phyloP scores from a whole-genome alignment of 305 asterid species.

The Fraxinus ornus region DNA sequence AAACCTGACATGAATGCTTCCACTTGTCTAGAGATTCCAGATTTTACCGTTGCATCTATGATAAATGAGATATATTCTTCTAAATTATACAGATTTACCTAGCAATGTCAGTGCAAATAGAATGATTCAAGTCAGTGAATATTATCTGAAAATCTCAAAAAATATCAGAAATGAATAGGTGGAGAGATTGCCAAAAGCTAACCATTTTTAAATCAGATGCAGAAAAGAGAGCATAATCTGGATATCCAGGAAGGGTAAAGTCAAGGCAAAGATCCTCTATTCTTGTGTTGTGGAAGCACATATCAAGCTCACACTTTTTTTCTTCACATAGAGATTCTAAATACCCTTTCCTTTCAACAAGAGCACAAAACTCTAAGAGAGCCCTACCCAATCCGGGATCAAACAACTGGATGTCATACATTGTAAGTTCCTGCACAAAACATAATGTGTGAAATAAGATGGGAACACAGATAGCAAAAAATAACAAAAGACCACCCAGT shows the following conservation, averaged over 20 bases:
- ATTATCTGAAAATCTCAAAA: slow-evolving; percentile 22
- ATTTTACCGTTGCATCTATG: slow-evolving; percentile 67
- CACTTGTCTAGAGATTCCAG: slow-evolving; percentile 87
- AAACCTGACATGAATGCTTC: slow-evolving; percentile 95
- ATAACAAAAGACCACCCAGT: slow-evolving; percentile 9
- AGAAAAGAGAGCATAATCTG: slow-evolving; percentile 57
- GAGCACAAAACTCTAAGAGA: slow-evolving; percentile 76
- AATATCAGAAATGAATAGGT: slow-evolving; percentile 15
- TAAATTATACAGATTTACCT: slow-evolving; percentile 71
- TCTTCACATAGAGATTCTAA: slow-evolving; percentile 38
- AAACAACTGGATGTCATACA: slow-evolving; percentile 76
- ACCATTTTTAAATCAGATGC: slow-evolving; percentile 59
- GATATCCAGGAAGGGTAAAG: slow-evolving; percentile 90
- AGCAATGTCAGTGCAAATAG: slow-evolving; percentile 26
- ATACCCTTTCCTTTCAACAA: slow-evolving; percentile 67
- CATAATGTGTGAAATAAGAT: neutral
- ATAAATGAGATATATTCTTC: slow-evolving; percentile 64
- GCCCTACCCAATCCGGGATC: slow-evolving; percentile 79
- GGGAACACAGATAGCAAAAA: slow-evolving; percentile 22
- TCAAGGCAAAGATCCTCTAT: slow-evolving; percentile 93
- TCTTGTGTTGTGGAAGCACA: slow-evolving; percentile 52
- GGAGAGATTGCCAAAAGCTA: slow-evolving; percentile 34
- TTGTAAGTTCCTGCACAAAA: slow-evolving; percentile 67
- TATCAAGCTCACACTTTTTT: slow-evolving; percentile 35
- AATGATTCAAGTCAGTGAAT: slow-evolving; percentile 7